These are phyloP conservation scores for Claviceps purpurea DNA, from an alignment of 2,329 filamentous ascomycete species.

Conservation along the genomic window DNA sequence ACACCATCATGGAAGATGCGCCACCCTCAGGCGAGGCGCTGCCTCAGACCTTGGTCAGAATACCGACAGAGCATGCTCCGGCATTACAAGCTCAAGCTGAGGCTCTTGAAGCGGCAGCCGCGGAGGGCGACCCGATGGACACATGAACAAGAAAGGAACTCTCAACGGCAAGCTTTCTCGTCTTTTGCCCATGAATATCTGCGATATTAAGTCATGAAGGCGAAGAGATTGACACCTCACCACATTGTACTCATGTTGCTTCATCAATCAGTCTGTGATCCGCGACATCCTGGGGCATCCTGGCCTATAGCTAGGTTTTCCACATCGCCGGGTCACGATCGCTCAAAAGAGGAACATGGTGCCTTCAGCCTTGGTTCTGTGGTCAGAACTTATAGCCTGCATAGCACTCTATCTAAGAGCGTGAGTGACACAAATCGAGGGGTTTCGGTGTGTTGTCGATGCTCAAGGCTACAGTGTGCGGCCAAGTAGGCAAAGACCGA, in stretches of 20 bases:
- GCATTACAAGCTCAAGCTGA: conserved; percentile 48
- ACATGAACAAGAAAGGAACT: conserved; percentile 1
- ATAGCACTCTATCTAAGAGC: background rate
- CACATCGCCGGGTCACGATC: background rate
- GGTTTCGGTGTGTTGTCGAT: background rate
- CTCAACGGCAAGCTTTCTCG: background rate
- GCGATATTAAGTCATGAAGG: background rate
- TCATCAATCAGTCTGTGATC: background rate
- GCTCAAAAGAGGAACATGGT: background rate
- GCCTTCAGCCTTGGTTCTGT: background rate
- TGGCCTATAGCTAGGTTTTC: background rate
- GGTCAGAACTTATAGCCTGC: background rate
- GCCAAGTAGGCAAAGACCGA: background rate
- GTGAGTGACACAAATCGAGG: background rate
- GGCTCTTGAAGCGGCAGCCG: conserved; percentile 30
- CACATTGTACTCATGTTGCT: background rate
- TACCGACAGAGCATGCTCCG: conserved; percentile 66
- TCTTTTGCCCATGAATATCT: background rate
- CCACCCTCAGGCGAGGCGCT: conserved; percentile 35
- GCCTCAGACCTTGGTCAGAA: conserved; percentile 72
- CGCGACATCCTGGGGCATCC: background rate
- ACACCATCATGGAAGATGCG: conserved; percentile 17
- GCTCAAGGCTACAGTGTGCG: background rate
- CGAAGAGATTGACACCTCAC: background rate
- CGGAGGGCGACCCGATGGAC: conserved; percentile 19